Percentiles rank a stretch among this genome's conserved stretches.
Evolutionary conservation across 495 filamentous ascomycete species (phyloP).

Genomic region (Xylaria telfairii): DNA sequence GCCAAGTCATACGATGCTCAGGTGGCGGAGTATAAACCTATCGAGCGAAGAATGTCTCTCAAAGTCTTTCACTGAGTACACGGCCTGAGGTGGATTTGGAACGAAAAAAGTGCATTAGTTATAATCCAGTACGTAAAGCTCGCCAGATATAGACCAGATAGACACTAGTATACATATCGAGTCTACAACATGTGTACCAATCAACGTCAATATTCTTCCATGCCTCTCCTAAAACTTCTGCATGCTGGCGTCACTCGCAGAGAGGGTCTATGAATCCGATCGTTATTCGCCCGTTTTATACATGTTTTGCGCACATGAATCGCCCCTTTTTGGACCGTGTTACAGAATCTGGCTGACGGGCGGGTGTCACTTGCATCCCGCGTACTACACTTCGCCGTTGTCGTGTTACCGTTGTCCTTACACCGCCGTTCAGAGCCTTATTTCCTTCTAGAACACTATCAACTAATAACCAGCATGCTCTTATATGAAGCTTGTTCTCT

Average conservation of each 20-base stretch:
- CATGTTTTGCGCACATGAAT: background rate
- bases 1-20: slow-evolving; percentile 48
- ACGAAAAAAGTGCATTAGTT: slow-evolving; percentile 3
- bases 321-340: background rate
- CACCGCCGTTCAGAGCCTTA: background rate
- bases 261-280: background rate
- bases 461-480: background rate
- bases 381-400: slow-evolving; percentile 16
- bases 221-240: background rate
- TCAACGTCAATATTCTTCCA: background rate
- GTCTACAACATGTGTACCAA: slow-evolving; percentile 1
- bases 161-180: slow-evolving; percentile 9
- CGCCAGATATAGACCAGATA: slow-evolving; percentile 18
- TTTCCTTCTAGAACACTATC: background rate
- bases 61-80: background rate
- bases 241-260: background rate
- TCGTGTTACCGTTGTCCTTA: slow-evolving; percentile 1
- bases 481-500: background rate
- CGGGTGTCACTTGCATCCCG: slow-evolving; percentile 8
- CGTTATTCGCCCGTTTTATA: background rate
- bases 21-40: slow-evolving; percentile 39
- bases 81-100: background rate
- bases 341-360: slow-evolving; percentile 14
- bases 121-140: slow-evolving; percentile 7
- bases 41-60: background rate